These are phyloP conservation scores for Phytophthora uliginosa DNA, from an alignment of 352 stramenopile genomes.

Conservation along the genomic window DNA sequence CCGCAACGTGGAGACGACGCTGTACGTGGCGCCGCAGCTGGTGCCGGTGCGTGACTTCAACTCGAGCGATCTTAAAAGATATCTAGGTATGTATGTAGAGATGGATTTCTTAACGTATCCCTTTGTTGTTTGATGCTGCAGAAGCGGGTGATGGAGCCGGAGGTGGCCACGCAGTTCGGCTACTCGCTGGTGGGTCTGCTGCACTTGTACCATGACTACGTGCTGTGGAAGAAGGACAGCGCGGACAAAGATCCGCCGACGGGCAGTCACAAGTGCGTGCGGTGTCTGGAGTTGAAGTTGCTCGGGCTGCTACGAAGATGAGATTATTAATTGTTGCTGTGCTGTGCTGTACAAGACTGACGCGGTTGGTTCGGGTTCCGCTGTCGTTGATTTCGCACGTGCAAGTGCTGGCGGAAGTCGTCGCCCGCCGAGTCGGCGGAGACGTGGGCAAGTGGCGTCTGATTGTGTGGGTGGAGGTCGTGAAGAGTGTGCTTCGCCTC, in stretches of 20 bases:
- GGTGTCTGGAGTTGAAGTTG: neutral
- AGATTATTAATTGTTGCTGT: neutral
- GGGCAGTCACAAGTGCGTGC: slow-evolving; percentile 36
- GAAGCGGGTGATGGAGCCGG: slow-evolving; percentile 67
- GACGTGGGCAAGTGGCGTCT: slow-evolving; percentile 79
- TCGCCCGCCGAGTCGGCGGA: slow-evolving; percentile 74
- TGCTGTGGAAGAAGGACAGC: slow-evolving; percentile 73
- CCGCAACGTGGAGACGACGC: slow-evolving; percentile 80
- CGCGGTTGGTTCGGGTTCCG: slow-evolving; percentile 67
- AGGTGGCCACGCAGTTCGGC: slow-evolving; percentile 77
- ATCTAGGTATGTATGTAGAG: neutral
- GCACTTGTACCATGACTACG: slow-evolving; percentile 86
- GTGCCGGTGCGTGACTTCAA: slow-evolving; percentile 56
- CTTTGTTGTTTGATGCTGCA: slow-evolving; percentile 20
- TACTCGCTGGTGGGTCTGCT: slow-evolving; percentile 85
- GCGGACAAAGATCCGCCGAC: slow-evolving; percentile 24
- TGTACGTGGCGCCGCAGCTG: slow-evolving; percentile 85
- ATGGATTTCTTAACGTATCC: neutral
- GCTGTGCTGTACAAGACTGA: slow-evolving; percentile 48
- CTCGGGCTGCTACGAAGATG: neutral
- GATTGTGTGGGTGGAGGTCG: slow-evolving; percentile 83
- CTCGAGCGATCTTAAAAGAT: neutral
- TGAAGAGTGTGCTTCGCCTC: slow-evolving; percentile 79
- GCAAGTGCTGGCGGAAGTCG: slow-evolving; percentile 85
- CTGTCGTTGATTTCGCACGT: slow-evolving; percentile 84